Base-by-base conservation (phyloP, 1,284 basidiomycete genomes). In the Boletus sp. region DNA sequence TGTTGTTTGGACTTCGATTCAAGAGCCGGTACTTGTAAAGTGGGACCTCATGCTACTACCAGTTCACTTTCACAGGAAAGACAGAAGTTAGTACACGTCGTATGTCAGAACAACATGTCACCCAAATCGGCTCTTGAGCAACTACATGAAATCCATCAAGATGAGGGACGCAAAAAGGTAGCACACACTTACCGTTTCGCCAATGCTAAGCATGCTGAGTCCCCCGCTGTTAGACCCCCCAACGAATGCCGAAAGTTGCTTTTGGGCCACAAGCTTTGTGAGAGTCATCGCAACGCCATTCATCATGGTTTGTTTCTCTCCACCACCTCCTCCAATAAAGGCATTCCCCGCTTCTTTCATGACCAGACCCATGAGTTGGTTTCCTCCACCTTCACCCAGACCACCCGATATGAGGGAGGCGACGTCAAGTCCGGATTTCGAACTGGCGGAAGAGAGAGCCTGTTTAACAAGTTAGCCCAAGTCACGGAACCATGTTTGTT, bases 201-300 rank as follows among this genome's bases (percentile, higher is more conserved):
- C 75, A 88, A 82, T 67, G 75, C 85, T 75, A 53, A 92, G 63
- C 18, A 78, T 67, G 35, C 81, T 65, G 18, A 90, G 66, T 7
- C 88, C 88, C 50, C 90, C 89, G 31, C 85, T 89, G 69, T 84
- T 81, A 16, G 78, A 70, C 0, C 86, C 87, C 8, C 87, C 86
- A 27, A 74, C 76, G 3, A 74, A 70, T 11, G 74, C 65, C 45
- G 80, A 75, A 60, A 89, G 78, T 74, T 89, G 87, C 46, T 82
- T 84, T 70, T 89, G 83, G 54, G 86, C 83, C 59, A 88, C 68
- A 13, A 94, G 77, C 75, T 94, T 94, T 83, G 93, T 86, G 57
- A 91, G 83, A 1, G 88, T 92, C 84, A 88, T 86, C 4, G 88
- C 91, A 47, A 92, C 92, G 18, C 88, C 82, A 64, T 89, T 91